Base-by-base conservation (phyloP, 2,329 filamentous ascomycete species). In the Pseudogymnoascus sp. region DNA sequence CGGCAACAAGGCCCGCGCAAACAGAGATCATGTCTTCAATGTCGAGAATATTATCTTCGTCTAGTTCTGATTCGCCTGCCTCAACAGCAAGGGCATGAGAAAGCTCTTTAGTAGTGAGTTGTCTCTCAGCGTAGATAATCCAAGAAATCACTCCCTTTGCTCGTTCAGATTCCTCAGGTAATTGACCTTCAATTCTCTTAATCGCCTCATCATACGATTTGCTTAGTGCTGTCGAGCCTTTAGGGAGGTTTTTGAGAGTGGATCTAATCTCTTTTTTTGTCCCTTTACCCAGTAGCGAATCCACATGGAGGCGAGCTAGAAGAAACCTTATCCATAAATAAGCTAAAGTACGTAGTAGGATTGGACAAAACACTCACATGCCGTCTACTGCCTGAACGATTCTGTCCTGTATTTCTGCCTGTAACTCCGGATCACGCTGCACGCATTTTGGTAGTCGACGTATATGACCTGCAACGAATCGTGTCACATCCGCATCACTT, bases 11-110 rank as follows among this genome's bases (percentile, higher is more conserved):
- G n/a, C 66, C 66, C 37, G 65, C 49, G 37, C 72, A 69, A 21
- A 72, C 36, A 1, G 64, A 66, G 14, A 70, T 66, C 6, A 73
- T 42, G 4, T 69, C 69, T 25, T 63, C 63, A 14, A 36, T 25
- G 3, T 38, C 14, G 2, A 16, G 31, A 37, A 60, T 36, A 37
- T 60, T 38, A n/a, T 60, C 56, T 38, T 60, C 16, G 5, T 60
- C 56, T 2, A 60, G 56, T 8, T 60, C 56, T 21, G 5, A 21
- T 1, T 60, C 56, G 16, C 16, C 31, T 37, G 2, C n/a, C 31
- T 60, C 56, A 4, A 60, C 21, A 60, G 31, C 56, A 60, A 60
- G 16, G 14, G 56, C 56, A 37, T 60, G 28, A 11, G 5, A 25
- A 60, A 60, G 16, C 56, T 60, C 56, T 3, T 9, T 25, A 0